Conservation (phyloP, 306 rosid species). For the Alnus rubra region DNA sequence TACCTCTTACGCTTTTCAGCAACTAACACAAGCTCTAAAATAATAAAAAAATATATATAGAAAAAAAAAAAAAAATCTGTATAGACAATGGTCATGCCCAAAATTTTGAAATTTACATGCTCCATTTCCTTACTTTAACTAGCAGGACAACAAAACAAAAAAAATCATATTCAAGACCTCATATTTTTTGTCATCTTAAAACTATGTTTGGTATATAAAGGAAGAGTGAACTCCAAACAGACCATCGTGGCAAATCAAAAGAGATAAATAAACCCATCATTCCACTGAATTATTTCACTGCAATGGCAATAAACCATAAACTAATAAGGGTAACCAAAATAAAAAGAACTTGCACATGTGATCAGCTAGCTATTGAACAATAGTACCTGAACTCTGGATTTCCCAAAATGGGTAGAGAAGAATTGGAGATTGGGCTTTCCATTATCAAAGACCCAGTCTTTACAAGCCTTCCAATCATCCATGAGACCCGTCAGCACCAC, state of each 20-base stretch:
- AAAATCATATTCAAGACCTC: neutral
- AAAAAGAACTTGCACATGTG: neutral
- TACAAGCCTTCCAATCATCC: constrained; percentile 79
- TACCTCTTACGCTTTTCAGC: neutral
- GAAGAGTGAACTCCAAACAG: neutral
- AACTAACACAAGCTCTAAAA: constrained; percentile 4
- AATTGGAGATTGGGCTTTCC: constrained; percentile 65
- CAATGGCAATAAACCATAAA: neutral
- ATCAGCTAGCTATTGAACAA: neutral
- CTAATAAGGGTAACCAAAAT: neutral
- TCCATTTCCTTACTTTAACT: neutral
- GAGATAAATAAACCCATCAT: neutral
- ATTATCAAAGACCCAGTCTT: constrained; percentile 64
- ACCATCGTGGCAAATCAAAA: neutral
- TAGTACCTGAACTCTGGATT: constrained; percentile 78
- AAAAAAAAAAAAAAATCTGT: too few relatives aligned
- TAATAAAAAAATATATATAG: neutral
- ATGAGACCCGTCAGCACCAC: constrained; percentile 72
- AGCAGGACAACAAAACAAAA: neutral
- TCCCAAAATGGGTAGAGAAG: constrained; percentile 63
- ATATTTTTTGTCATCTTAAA: neutral
- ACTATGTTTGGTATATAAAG: neutral
- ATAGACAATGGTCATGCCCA: neutral
- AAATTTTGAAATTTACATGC: neutral
- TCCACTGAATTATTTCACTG: neutral